Conservation (phyloP, 2,329 filamentous ascomycete genomes). For the Rhynchosporium secalis region DNA sequence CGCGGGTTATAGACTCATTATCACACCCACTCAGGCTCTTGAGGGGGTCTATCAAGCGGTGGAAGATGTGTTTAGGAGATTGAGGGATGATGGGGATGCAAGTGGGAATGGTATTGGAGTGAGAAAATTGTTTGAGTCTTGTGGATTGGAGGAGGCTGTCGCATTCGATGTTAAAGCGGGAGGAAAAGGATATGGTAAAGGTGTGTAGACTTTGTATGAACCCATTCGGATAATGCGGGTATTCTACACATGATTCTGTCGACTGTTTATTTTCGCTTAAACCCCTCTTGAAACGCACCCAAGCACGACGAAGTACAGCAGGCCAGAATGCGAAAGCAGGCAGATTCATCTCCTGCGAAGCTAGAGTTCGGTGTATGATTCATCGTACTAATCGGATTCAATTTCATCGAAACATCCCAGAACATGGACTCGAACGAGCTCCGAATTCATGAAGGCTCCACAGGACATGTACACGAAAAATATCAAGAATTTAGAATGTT, state of each 20-base stretch:
- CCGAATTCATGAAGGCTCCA: no score
- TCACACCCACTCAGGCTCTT: constrained; percentile 54
- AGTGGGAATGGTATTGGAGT: constrained; percentile 9
- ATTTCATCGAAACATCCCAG: no score
- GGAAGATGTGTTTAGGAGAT: constrained; percentile 40
- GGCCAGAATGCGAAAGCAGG: not conserved
- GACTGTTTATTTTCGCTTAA: not conserved
- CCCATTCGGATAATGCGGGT: not conserved
- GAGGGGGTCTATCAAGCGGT: constrained; percentile 50
- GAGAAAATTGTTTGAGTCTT: constrained; percentile 14
- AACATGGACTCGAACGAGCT: no score
- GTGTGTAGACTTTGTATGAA: not conserved
- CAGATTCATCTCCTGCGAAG: no score
- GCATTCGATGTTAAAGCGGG: constrained; percentile 18
- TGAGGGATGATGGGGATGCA: constrained; percentile 42
- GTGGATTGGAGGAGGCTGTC: constrained; percentile 17
- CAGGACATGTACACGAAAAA: no score
- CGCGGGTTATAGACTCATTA: constrained; percentile 59
- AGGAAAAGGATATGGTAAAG: constrained; percentile 13
- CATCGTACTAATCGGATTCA: no score
- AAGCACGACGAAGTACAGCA: not conserved
- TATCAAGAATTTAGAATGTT: no score
- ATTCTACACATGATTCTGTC: not conserved
- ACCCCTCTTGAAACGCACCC: not conserved
- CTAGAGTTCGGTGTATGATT: no score